Evolutionary conservation across 2,329 filamentous ascomycete species (phyloP).

Genomic region (Cercospora beticola): DNA sequence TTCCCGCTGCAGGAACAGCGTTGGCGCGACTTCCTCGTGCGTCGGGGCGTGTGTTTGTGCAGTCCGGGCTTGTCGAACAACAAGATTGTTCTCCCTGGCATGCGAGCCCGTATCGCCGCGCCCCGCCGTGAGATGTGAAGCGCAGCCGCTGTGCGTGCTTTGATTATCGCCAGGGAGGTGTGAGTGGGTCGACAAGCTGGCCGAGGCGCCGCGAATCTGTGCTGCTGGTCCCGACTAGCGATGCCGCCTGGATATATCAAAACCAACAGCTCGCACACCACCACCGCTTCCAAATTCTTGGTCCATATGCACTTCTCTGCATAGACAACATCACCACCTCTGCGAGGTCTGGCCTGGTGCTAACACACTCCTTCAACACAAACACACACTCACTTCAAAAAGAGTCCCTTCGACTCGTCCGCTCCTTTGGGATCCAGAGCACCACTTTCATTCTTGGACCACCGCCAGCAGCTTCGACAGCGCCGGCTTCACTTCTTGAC

Average conservation of each 20-base stretch:
- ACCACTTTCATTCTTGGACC: slow-evolving; percentile 11
- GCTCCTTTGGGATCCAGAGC: slow-evolving; percentile 23
- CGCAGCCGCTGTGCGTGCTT: neutral
- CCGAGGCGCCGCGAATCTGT: neutral
- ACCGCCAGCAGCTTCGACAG: slow-evolving; percentile 20
- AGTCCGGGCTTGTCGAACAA: neutral
- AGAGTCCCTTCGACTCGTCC: slow-evolving; percentile 25
- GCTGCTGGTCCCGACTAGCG: neutral
- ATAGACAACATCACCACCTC: slow-evolving; percentile 26
- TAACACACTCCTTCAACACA: slow-evolving; percentile 30
- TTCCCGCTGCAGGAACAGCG: slow-evolving; percentile 6
- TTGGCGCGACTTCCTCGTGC: neutral
- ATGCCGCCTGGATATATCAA: slow-evolving; percentile 13
- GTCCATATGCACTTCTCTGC: slow-evolving; percentile 25
- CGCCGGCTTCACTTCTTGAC: slow-evolving; percentile 13
- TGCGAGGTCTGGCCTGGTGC: slow-evolving; percentile 34
- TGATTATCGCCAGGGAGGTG: slow-evolving; percentile 18
- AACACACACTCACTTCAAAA: slow-evolving; percentile 19
- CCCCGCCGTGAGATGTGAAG: neutral
- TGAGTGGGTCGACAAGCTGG: slow-evolving; percentile 18
- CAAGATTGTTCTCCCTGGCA: slow-evolving; percentile 7
- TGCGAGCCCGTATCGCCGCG: neutral
- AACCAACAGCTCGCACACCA: slow-evolving; percentile 20
- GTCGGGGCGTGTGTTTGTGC: neutral
- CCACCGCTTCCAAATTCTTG: slow-evolving; percentile 14